phyloP scores from a whole-genome alignment of 441 rosid species.

The Erodium moschatum region DNA sequence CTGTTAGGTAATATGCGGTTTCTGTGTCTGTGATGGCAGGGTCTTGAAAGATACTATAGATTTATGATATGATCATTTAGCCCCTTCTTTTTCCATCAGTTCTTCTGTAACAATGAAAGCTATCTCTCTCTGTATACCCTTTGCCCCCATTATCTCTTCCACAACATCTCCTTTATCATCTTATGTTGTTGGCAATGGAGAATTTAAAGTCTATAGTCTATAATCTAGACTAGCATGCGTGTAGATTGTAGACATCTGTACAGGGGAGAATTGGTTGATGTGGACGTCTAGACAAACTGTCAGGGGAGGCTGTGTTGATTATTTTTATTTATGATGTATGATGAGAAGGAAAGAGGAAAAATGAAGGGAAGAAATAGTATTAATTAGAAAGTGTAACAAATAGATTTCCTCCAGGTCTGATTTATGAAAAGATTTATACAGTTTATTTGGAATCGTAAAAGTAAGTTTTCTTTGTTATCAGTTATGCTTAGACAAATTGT shows the following conservation, averaged over 20 bases:
- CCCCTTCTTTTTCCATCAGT: too few relatives aligned
- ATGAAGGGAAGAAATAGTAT: background rate
- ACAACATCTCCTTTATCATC: background rate
- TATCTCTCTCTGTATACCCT: background rate
- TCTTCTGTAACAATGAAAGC: background rate
- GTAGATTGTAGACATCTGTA: background rate
- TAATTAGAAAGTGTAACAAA: background rate
- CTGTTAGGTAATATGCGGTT: background rate
- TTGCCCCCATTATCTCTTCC: background rate
- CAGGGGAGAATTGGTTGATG: background rate
- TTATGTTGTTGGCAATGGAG: background rate
- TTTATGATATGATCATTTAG: background rate
- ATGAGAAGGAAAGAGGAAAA: background rate
- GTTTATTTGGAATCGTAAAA: too few relatives aligned
- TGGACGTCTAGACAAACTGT: constrained; percentile 1
- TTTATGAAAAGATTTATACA: background rate
- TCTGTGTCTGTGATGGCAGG: background rate
- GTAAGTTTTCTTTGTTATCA: too few relatives aligned
- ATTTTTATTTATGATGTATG: background rate
- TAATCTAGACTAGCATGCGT: background rate
- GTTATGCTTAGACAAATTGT: background rate
- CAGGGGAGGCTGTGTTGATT: background rate
- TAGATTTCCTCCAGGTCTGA: background rate
- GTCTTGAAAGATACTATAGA: background rate
- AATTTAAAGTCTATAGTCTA: background rate